phyloP scores from a whole-genome alignment of 1,284 basidiomycete genomes.

The Austroboletus novae-zelandiae region DNA sequence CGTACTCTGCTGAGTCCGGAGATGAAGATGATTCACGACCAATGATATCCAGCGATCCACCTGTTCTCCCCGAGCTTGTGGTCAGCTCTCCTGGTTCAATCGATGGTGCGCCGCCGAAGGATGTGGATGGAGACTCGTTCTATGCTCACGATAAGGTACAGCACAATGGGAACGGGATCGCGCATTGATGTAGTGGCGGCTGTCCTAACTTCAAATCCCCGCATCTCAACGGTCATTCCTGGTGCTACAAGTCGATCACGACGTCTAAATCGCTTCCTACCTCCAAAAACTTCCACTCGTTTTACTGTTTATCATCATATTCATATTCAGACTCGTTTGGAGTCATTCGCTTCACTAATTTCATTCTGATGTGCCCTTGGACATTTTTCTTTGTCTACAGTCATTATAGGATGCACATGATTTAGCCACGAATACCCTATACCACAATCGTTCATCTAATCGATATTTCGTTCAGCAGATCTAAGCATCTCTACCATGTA shows the following conservation, averaged over 20 bases:
- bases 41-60: conserved; percentile 31
- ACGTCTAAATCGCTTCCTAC: not conserved
- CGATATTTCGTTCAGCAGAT: not conserved
- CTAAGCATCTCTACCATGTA: no score
- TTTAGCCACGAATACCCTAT: not conserved
- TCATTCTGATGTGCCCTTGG: not conserved
- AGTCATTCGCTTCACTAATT: conserved; percentile 2
- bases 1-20: conserved; percentile 27
- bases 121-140: conserved; percentile 11
- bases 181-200: conserved; percentile 15
- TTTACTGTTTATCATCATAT: conserved; percentile 2
- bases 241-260: not conserved
- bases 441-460: conserved; percentile 15
- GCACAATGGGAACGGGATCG: conserved; percentile 19
- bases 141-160: conserved; percentile 20
- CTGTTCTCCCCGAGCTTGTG: conserved; percentile 36
- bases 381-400: not conserved
- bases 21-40: conserved; percentile 25
- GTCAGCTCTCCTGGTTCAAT: conserved; percentile 36
- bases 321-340: not conserved
- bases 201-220: not conserved
- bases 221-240: not conserved
- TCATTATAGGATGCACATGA: not conserved
- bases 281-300: conserved; percentile 17
- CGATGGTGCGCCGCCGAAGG: conserved; percentile 25